Evolutionary conservation across 768 basidiomycete species (phyloP), one percentile per base, ranked within the genome.

Genomic region (Leccinum broughii): DNA sequence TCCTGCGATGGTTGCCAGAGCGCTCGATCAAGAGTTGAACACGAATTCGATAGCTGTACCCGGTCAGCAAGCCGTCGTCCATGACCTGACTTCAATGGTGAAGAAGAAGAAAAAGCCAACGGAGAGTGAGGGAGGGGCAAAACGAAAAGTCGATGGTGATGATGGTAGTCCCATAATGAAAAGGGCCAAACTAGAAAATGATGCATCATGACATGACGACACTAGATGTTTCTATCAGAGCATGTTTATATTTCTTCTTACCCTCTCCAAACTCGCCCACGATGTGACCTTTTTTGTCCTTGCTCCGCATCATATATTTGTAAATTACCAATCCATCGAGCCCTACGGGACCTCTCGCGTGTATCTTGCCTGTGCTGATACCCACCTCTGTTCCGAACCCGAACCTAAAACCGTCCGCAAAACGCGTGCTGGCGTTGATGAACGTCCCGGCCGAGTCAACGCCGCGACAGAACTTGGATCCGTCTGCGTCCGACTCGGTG

Each of bases 381-480:
- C 97, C 97, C 0, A 99, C 96, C 75, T 98, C 97, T 5, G 97
- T 95, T 3, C 97, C 97, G 65, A 97, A 95, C 0, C 97, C 97
- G 71, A 94, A 98, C 61, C 96, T 77, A 76, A 95, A 97, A 13
- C 97, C 96, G 73, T 99, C 97, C 0, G 95, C 89, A 72, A 99
- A 98, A 39, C 97, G 84, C 10, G 97, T 98, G 69, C 90, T 93
- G 7, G 95, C 95, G 68, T 99, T 98, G 60, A 96, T 83, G 68
- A 90, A 99, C 5, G 93, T 93, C 32, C 95, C 93, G 1, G 96
- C 91, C 0, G 90, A 91, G 72, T 96, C 95, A 24, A 98, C 88
- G 7, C 92, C 92, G 17, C 89, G 82, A 72, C 88, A 92, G 78
- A 98, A 99, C 32, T 77, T 78, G 32, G 85, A 80, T 39, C 84